phyloP scores from a whole-genome alignment of 129 eudicot genomes.

The Tagetes erecta region DNA sequence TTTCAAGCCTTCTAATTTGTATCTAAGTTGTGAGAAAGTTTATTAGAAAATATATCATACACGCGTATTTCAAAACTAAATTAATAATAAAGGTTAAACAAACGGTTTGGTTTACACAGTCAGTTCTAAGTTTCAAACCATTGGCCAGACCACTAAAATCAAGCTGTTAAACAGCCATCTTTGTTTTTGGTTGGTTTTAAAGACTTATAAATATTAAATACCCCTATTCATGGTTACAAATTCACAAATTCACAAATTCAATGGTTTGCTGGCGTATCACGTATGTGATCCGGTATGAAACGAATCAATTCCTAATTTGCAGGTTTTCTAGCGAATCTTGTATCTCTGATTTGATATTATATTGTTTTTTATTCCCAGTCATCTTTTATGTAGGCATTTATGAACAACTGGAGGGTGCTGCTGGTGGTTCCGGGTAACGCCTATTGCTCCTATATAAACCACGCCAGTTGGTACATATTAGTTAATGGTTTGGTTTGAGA shows the following conservation, averaged over 20 bases:
- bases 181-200: neutral
- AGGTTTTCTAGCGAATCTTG: no score
- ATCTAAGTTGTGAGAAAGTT: no score
- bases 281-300: no score
- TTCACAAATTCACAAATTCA: no score
- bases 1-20: neutral
- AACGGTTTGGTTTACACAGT: neutral
- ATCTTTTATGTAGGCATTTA: neutral
- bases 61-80: neutral
- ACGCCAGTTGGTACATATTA: neutral
- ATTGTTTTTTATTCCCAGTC: neutral
- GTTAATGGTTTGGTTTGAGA: conserved; percentile 1
- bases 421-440: neutral
- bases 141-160: neutral
- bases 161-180: no score
- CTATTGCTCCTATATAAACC: neutral
- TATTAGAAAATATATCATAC: neutral
- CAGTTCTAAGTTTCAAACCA: neutral
- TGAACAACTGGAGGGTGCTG: neutral
- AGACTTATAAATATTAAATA: no score
- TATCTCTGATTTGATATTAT: no score
- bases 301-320: no score
- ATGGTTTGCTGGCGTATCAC: no score
- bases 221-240: no score
- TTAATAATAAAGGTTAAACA: neutral